phyloP scores from a whole-genome alignment of 164 flowering plant genomes.

The Magnolia changhungtana region DNA sequence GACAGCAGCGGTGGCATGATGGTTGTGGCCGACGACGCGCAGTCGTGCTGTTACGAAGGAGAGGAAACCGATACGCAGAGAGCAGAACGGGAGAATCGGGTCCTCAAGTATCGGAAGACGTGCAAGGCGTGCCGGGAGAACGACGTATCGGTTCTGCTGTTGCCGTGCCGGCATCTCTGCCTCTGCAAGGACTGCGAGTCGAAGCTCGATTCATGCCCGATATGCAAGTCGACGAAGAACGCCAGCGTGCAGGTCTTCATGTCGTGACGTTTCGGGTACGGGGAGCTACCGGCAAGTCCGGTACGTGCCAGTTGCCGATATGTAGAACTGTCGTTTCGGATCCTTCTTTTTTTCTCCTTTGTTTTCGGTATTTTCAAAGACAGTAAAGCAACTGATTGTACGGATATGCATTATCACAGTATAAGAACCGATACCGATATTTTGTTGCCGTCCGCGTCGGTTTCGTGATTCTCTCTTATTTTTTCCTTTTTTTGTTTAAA shows the following conservation, averaged over 20 bases:
- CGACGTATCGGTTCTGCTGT: constrained; percentile 25
- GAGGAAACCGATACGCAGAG: neutral
- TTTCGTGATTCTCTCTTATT: no score
- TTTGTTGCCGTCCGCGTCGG: no score
- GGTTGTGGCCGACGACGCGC: constrained; percentile 17
- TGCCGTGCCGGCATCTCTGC: constrained; percentile 40
- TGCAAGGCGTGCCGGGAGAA: constrained; percentile 27
- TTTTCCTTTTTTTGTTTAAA: no score
- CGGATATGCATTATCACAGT: no score
- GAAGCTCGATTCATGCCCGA: constrained; percentile 24
- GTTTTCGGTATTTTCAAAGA: no score
- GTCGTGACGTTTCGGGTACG: constrained; percentile 7
- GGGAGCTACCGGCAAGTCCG: no score
- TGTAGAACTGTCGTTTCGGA: neutral
- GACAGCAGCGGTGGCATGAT: constrained; percentile 17
- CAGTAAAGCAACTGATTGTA: no score
- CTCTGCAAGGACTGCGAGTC: constrained; percentile 32
- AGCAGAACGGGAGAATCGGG: constrained; percentile 8
- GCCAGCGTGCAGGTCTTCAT: constrained; percentile 31
- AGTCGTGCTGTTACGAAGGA: constrained; percentile 19
- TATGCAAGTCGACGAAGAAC: constrained; percentile 26
- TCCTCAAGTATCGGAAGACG: constrained; percentile 7
- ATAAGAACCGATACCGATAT: no score
- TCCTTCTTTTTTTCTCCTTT: neutral
- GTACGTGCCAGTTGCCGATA: no score